Conservation (phyloP, 768 basidiomycete genomes). For the Lentinula boryana region DNA sequence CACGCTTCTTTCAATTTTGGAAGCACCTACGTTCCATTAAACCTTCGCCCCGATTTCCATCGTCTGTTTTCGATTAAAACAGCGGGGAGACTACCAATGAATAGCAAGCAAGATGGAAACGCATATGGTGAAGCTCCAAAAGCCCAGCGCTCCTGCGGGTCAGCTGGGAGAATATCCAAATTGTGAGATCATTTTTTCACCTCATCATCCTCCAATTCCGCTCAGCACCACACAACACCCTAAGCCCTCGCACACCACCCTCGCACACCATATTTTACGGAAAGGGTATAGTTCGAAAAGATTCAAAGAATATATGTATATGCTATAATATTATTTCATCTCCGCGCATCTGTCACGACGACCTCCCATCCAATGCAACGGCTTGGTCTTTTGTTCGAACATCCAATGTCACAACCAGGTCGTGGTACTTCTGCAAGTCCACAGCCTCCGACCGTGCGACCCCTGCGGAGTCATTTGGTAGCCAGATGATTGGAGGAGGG, state of each 20-base stretch:
- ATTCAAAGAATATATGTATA: background rate
- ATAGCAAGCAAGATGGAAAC: background rate
- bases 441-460: constrained; percentile 70
- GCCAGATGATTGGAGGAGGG: constrained; percentile 76
- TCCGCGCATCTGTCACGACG: background rate
- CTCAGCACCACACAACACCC: background rate
- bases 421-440: constrained; percentile 72
- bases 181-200: background rate
- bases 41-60: background rate
- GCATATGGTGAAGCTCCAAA: background rate
- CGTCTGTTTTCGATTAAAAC: background rate
- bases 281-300: background rate
- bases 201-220: background rate
- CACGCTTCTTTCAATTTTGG: background rate
- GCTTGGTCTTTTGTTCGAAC: constrained; percentile 29
- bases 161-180: background rate
- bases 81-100: background rate
- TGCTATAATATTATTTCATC: background rate
- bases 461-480: constrained; percentile 73
- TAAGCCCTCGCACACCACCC: background rate
- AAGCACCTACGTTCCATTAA: background rate
- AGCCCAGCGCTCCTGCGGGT: background rate
- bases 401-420: constrained; percentile 65
- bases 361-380: background rate
- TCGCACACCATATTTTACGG: background rate